Conservation (phyloP, 208 protist genomes). For the Acanthamoeba royreba region DNA sequence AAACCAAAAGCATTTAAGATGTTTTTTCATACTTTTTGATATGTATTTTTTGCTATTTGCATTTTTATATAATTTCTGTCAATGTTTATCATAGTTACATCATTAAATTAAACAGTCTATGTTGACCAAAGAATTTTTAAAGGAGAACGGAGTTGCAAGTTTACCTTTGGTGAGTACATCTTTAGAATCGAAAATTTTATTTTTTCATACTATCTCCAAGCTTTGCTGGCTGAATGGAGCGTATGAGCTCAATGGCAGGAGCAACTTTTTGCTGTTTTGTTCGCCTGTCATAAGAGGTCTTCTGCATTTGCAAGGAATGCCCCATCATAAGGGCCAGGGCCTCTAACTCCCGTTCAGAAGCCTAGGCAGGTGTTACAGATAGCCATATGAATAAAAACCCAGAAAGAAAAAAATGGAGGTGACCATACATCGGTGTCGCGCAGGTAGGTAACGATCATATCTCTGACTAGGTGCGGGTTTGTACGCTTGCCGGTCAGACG, state of each 20-base stretch:
- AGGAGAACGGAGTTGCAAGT: too few species aligned
- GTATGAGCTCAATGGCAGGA: not conserved
- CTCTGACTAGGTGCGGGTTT: not conserved
- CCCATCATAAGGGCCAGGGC: slow-evolving; percentile 31
- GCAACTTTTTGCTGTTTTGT: slow-evolving; percentile 24
- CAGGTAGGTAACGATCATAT: slow-evolving; percentile 39
- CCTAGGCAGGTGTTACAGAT: not conserved
- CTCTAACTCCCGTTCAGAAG: not conserved
- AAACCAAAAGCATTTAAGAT: not conserved
- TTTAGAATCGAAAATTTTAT: too few species aligned
- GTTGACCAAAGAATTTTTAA: too few species aligned
- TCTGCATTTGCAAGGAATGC: slow-evolving; percentile 16
- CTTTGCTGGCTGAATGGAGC: slow-evolving; percentile 53
- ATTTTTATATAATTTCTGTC: not conserved
- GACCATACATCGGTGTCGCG: not conserved
- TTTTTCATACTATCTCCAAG: too few species aligned
- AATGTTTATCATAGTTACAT: too few species aligned
- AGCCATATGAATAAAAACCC: not conserved
- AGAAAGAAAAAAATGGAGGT: not conserved
- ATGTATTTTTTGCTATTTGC: not conserved
- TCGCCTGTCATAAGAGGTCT: not conserved
- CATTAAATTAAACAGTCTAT: too few species aligned
- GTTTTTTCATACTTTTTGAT: not conserved
- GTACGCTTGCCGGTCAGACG: slow-evolving; percentile 11
- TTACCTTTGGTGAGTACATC: too few species aligned